phyloP scores from a whole-genome alignment of 2,329 filamentous ascomycete species.

The Fusarium oxysporum region DNA sequence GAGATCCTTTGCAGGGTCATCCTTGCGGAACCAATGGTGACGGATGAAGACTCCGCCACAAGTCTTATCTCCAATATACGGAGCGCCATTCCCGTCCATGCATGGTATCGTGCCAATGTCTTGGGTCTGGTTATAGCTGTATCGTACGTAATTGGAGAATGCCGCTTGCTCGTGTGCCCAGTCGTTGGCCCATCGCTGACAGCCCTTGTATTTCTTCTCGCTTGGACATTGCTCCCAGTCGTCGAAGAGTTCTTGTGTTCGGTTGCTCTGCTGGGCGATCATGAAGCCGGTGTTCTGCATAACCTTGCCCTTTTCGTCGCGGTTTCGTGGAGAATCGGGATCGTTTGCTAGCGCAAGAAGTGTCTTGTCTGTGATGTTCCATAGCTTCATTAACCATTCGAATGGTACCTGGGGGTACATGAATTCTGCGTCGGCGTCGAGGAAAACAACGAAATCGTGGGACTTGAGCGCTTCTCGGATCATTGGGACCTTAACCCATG shows the following conservation, averaged over 20 bases:
- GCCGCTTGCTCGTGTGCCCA: slow-evolving; percentile 48
- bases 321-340: slow-evolving; percentile 52
- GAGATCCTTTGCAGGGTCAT: slow-evolving; percentile 15
- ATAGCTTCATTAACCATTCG: slow-evolving; percentile 61
- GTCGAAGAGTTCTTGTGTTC: slow-evolving; percentile 35
- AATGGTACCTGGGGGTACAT: slow-evolving; percentile 56
- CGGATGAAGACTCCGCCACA: slow-evolving; percentile 43
- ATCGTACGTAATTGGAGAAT: slow-evolving; percentile 43
- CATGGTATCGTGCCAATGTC: slow-evolving; percentile 40
- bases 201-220: slow-evolving; percentile 17
- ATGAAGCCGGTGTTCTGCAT: slow-evolving; percentile 40
- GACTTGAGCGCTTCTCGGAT: slow-evolving; percentile 52
- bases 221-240: slow-evolving; percentile 17
- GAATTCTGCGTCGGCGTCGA: slow-evolving; percentile 59
- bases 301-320: slow-evolving; percentile 45
- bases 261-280: slow-evolving; percentile 36
- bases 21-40: slow-evolving; percentile 38
- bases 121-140: slow-evolving; percentile 39
- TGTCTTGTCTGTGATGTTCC: slow-evolving; percentile 55
- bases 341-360: slow-evolving; percentile 60
- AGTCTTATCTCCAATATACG: slow-evolving; percentile 36
- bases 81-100: slow-evolving; percentile 43
- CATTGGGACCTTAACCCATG: slow-evolving; percentile 58
- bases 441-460: slow-evolving; percentile 57
- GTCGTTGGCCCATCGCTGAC: slow-evolving; percentile 37